Conservation (phyloP, 352 stramenopile genomes). For the Globisporangium orthogonon region DNA sequence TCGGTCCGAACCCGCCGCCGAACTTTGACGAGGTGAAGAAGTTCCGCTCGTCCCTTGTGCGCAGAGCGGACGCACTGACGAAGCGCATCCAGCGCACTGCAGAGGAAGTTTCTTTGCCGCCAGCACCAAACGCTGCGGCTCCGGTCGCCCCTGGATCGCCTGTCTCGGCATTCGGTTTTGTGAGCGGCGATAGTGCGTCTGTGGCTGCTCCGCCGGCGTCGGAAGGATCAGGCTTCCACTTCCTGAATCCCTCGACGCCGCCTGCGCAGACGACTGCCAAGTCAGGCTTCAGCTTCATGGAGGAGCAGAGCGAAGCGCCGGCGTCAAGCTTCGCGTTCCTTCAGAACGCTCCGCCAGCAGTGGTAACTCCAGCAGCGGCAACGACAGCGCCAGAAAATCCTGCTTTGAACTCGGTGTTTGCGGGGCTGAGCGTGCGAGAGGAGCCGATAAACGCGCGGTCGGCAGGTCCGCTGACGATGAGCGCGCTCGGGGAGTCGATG, state of each 20-base stretch:
- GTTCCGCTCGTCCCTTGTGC: constrained; percentile 61
- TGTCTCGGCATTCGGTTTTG: constrained; percentile 51
- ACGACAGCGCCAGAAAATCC: constrained; percentile 6
- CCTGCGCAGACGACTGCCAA: constrained; percentile 10
- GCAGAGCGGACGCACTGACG: constrained; percentile 51
- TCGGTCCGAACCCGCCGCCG: constrained; percentile 48
- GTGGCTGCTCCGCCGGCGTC: constrained; percentile 7
- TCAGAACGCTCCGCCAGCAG: constrained; percentile 10
- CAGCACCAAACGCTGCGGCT: not conserved
- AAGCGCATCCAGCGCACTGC: constrained; percentile 55
- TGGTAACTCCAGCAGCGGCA: not conserved
- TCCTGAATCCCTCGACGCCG: constrained; percentile 27
- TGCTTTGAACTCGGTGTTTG: constrained; percentile 37
- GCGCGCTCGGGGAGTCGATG: constrained; percentile 24
- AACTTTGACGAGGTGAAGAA: constrained; percentile 72
- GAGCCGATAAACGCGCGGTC: constrained; percentile 24
- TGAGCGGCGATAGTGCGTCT: constrained; percentile 18
- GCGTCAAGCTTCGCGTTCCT: constrained; percentile 33
- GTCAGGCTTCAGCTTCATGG: constrained; percentile 38
- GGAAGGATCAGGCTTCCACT: constrained; percentile 32
- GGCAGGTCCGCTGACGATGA: constrained; percentile 37
- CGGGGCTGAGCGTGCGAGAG: constrained; percentile 40
- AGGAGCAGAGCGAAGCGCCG: constrained; percentile 7
- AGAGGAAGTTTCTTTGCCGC: constrained; percentile 8
- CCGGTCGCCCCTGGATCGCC: constrained; percentile 14